Conservation (phyloP, 2,329 filamentous ascomycete species). For the Pseudogymnoascus sp. region DNA sequence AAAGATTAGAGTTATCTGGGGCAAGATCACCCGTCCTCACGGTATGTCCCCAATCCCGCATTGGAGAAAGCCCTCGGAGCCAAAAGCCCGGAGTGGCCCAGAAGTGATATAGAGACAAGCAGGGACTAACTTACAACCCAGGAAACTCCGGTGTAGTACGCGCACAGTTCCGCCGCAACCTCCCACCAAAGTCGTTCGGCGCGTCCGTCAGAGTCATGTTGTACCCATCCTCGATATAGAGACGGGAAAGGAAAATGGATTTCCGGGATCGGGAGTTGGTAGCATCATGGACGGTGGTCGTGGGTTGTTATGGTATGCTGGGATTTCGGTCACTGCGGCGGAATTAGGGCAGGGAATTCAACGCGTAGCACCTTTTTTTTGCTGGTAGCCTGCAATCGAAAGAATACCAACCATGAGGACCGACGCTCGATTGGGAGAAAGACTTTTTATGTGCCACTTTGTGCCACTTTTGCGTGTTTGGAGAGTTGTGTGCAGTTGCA, state of each 20-base stretch:
- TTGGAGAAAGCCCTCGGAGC: too few species aligned
- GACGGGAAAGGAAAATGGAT: constrained; percentile 30
- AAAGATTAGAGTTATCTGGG: constrained; percentile 99
- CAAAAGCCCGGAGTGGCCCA: too few species aligned
- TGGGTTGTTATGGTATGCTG: constrained; percentile 47
- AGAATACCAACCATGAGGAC: constrained; percentile 21
- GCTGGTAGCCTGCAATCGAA: constrained; percentile 48
- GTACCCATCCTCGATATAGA: constrained; percentile 96
- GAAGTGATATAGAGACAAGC: too few species aligned
- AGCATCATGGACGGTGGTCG: constrained; percentile 42
- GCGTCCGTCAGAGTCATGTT: constrained; percentile 94
- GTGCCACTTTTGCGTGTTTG: too few species aligned
- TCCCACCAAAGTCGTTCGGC: constrained; percentile 94
- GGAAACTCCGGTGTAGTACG: constrained; percentile 95
- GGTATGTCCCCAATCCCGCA: too few species aligned
- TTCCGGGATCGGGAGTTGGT: constrained; percentile 45
- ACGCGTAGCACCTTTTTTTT: constrained; percentile 35
- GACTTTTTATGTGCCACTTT: not conserved
- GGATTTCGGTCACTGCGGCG: constrained; percentile 40
- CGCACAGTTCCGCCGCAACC: constrained; percentile 93
- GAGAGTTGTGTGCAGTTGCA: not conserved
- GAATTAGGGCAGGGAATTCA: constrained; percentile 43
- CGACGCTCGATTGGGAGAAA: not conserved
- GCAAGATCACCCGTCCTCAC: constrained; percentile 93
- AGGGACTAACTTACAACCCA: too few species aligned